Evolutionary conservation across 1,284 basidiomycete genomes (phyloP), one percentile per base, ranked within the genome.

Genomic region (Blastosporella zonata): DNA sequence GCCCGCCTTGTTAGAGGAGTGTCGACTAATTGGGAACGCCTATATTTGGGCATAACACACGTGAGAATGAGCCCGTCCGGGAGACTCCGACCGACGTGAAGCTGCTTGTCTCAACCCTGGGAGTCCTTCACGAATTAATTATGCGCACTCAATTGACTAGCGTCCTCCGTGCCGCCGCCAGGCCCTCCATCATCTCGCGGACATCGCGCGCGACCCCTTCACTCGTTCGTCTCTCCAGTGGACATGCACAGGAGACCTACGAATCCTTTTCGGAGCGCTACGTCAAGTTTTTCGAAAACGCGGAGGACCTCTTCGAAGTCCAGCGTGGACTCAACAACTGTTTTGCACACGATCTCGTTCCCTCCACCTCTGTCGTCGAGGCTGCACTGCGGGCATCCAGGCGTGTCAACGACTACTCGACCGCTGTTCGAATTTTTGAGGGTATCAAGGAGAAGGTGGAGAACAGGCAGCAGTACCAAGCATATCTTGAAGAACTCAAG

Each of bases 261-360:
- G 95, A 97, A 68, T 80, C 86, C 47, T 97, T 98, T 79, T 93
- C 90, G 66, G 79, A 87, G 55, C 91, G 95, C 65, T 98, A 97
- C 74, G 86, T 93, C 65, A 77, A 80, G 59, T 99, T 98, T 76
- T 98, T 98, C 78, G 76, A 89, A 65, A 80, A 83, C 46, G 93
- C 94, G 45, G 84, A 93, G 67, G 96, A 98, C 76, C 82, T 97
- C 55, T 98, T 98, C 67, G 95, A 98, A 77, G 87, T 96, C 58
- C 93, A 97, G 73, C 90, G 96, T 53, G 96, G 96, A 40, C 79
- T 99, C 60, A 99, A 99, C 82, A 99, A 99, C 81, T 97, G 93
- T 74, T 99, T 99, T 67, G 92, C 96, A 1, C 96, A 99, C 72
- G 96, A 99, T 70, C 82, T 99, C 55, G 97, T 99, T 21, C 96